A percentile compares a stretch with the other conserved stretches of the same genome.
phyloP scores from a whole-genome alignment of 2,329 filamentous ascomycete species.

The Furcasterigmium furcatum region DNA sequence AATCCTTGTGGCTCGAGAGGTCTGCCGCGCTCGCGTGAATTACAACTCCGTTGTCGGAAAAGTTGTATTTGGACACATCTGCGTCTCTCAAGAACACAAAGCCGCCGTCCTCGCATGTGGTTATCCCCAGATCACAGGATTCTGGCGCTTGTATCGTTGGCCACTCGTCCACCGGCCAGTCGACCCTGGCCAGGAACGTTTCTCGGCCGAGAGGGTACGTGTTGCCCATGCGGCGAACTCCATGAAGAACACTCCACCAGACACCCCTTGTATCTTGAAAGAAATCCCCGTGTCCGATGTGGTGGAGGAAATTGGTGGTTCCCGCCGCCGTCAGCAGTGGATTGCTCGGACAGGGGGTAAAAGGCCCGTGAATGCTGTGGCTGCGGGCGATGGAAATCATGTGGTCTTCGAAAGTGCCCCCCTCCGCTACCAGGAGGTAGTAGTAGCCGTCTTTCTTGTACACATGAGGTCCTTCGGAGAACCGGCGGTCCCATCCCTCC shows the following conservation, averaged over 20 bases:
- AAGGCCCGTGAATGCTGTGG: conserved; percentile 28
- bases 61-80: neutral
- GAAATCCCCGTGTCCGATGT: conserved; percentile 26
- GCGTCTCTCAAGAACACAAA: neutral
- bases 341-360: conserved; percentile 29
- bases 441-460: conserved; percentile 40
- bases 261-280: conserved; percentile 29
- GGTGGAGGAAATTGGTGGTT: conserved; percentile 23
- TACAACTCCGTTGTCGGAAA: neutral
- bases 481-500: conserved; percentile 3
- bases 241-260: conserved; percentile 33
- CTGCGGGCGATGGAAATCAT: conserved; percentile 31
- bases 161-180: conserved; percentile 1
- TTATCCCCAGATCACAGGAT: neutral
- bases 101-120: neutral
- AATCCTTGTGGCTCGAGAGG: neutral
- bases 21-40: neutral
- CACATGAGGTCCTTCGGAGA: conserved; percentile 34
- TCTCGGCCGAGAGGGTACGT: neutral
- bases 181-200: conserved; percentile 4
- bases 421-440: conserved; percentile 47
- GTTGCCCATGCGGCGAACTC: neutral
- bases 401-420: conserved; percentile 35
- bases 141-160: neutral
- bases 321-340: conserved; percentile 31